Evolutionary conservation across 1,284 basidiomycete genomes (phyloP), one percentile per base, ranked within the genome.

Genomic region (Ustilago cynodontis): DNA sequence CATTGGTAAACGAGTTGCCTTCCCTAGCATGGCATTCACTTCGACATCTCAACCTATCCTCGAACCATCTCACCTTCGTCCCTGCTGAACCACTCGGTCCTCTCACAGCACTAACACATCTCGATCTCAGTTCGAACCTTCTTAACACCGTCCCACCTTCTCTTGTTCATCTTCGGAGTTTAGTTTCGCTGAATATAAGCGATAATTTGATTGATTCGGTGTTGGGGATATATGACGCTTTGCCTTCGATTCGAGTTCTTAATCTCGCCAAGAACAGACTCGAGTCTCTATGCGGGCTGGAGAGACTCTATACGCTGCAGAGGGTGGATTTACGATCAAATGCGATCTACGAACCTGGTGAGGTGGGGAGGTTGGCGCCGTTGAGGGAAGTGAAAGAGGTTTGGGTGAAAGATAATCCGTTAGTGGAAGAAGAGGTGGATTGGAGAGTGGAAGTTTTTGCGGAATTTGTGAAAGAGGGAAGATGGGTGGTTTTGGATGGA

Each of bases 121-220:
- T 88, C 54, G 87, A 87, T 75, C 78, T 88, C 14, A 87, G 86
- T 2, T 84, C 82, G 5, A 88, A 88, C 66, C 75, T 88, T 13
- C 82, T 88, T 64, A 86, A 86, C 49, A 69, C 85, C 2, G 85
- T 88, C 18, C 94, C 94, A 0, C 87, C 92, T 3, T 91, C 92
- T 14, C 89, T 98, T 20, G 90, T 91, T 6, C 84, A 88, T 0
- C 89, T 98, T 9, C n/a, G n/a, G n/a, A n/a, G 90, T 91, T 80
- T 92, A 91, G 70, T 92, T 98, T 93, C 92, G 33, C 91, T 99
- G 81, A 96, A 97, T 87, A 90, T 99, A 20, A 90, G 93, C 18
- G 92, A 95, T 87, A 98, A 99, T 88, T 93, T 98, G 90, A 95
- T 99, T 78, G 94, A 96, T 81, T 95, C 95, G 7, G 92, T 98